Conservation (phyloP, 2,329 filamentous ascomycete species). For the Diaporthe citrichinensis region DNA sequence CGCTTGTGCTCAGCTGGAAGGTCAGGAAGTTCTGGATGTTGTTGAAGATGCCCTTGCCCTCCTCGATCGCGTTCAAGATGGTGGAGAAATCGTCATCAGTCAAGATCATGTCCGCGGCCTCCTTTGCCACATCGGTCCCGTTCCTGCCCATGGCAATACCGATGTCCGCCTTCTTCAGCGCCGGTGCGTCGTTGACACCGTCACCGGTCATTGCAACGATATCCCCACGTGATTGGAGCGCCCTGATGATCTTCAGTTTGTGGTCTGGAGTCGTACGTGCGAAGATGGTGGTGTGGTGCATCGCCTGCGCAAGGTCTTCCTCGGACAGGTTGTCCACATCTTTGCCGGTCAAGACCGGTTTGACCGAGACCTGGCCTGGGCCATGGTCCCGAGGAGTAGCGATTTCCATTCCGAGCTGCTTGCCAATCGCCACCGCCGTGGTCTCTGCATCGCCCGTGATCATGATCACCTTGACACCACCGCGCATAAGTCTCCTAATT, state of each 20-base stretch:
- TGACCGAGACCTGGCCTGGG: slow-evolving; percentile 71
- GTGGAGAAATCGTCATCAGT: slow-evolving; percentile 92
- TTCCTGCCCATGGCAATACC: slow-evolving; percentile 96
- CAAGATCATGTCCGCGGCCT: slow-evolving; percentile 93
- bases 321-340: slow-evolving; percentile 95
- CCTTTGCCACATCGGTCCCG: slow-evolving; percentile 97
- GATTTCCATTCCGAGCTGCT: slow-evolving; percentile 94
- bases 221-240: slow-evolving; percentile 91
- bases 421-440: slow-evolving; percentile 93
- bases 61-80: slow-evolving; percentile 95
- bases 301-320: slow-evolving; percentile 84
- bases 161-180: slow-evolving; percentile 96
- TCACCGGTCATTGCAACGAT: slow-evolving; percentile 99
- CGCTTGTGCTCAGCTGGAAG: slow-evolving; percentile 97
- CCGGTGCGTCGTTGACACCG: slow-evolving; percentile 97
- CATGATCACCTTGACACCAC: slow-evolving; percentile 98
- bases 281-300: slow-evolving; percentile 92
- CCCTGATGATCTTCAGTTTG: slow-evolving; percentile 96
- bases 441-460: slow-evolving; percentile 98
- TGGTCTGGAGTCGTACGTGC: slow-evolving; percentile 97
- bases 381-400: slow-evolving; percentile 66
- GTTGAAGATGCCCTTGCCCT: slow-evolving; percentile 99
- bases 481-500: slow-evolving; percentile 90
- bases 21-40: slow-evolving; percentile 99
- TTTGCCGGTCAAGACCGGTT: slow-evolving; percentile 85